Evolutionary conservation across 2,329 filamentous ascomycete species (phyloP), one percentile per base, ranked within the genome.

Genomic region (Penicillium crustosum): DNA sequence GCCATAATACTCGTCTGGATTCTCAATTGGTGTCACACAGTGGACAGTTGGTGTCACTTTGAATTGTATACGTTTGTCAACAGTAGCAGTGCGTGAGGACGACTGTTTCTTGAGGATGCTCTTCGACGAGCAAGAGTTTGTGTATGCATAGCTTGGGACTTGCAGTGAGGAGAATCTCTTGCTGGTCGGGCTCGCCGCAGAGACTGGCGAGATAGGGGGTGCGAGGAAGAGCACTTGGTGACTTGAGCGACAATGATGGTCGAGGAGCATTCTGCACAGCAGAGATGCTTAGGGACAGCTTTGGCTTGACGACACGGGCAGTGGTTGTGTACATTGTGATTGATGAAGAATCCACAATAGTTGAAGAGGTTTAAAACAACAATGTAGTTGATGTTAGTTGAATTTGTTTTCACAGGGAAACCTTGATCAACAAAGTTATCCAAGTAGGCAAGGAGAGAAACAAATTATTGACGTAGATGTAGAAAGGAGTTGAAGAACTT

Each of bases 11-110:
- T 80, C 79, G 19, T 79, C 76, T 6, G 74, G 72, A 19, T 78
- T 76, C 63, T 80, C 78, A 59, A 81, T 80, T 0, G 79, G 78
- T 2, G 78, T 80, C 49, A 81, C 75, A 55, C 75, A 77, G 66
- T 80, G 71, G 25, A 81, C 73, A 23, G 73, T 76, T 4, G 78
- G 78, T 6, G 76, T 75, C 38, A 71, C 73, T 39, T 70, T 66
- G 65, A 81, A 81, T 48, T 78, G 73, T 47, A 80, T 75, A 45
- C 72, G 72, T 61, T 78, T 78, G 33, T 68, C 63, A 48, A 60
- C 29, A 44, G 61, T 55, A 27, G 61, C 49, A 23, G 65, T 36
- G 43, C 58, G 49, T 15, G 60, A 52, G 1, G 62, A 57, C 3
- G 68, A 56, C 6, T 71, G 67, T 66, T 79, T 80, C 72, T 80